Evolutionary conservation across 2,329 filamentous ascomycete species (phyloP), one percentile per base, ranked within the genome.

Genomic region (Pseudogymnoascus destructans): DNA sequence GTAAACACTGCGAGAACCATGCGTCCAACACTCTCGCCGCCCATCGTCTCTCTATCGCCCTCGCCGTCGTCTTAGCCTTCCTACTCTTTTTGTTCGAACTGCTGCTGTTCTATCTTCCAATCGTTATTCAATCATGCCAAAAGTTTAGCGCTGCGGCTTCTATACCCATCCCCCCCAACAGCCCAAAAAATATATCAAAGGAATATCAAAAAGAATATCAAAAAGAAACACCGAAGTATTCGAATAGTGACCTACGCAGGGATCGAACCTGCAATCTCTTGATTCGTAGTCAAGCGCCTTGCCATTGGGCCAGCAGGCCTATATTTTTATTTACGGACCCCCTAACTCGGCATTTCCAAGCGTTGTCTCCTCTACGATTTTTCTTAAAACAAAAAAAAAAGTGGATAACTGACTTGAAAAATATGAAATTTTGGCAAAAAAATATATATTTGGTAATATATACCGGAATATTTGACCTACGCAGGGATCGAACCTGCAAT

Each of bases 261-360:
- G 65, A 62, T 67, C 66, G 65, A 69, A 70, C 69, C 69, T 67
- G 65, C 62, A 71, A 70, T 71, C 70, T 70, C 68, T 71, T 71
- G 70, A 71, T 71, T 76, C 75, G 75, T 77, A 78, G 75, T 77
- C 75, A 78, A 76, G 73, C 75, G 74, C 75, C 75, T 77, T 78
- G 74, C 75, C 75, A 78, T 78, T 78, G 75, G 75, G 75, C 75
- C 75, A 78, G 63, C 66, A 60, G 63, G 59, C 9, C 9, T 19
- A 19, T 42, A 38, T 38, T 19, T 38, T 19, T 15, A 19, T 38
- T 38, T 38, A 38, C 36, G 36, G 36, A 38, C 9, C 36, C 8
- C 8, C 15, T 38, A 38, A 38, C 8, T 3, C 15, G 35, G 5
- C 35, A 17, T 17, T 36, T 36, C n/a, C 35, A 9, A 15, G 8